Base-by-base conservation (phyloP, 2,329 filamentous ascomycete species). In the Penicillium freii region DNA sequence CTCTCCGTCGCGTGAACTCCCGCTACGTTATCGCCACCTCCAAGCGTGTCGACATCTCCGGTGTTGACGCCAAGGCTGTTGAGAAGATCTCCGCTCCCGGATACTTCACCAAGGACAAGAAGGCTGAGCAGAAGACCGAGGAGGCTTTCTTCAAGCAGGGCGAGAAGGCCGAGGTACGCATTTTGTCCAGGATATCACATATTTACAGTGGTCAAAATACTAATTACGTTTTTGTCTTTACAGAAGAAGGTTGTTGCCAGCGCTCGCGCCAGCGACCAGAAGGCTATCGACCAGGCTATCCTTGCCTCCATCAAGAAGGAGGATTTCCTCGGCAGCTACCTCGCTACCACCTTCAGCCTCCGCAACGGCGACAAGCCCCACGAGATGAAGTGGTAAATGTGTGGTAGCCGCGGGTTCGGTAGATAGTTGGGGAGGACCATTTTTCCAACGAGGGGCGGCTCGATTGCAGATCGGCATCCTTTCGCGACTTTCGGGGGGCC, bases 101-200 rank as follows among this genome's bases (percentile, higher is more conserved):
- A 81, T 99, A 99, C 90, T 99, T 99, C 85, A 89, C 90, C 76
- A 89, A 89, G 77, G 94, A 97, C 81, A 96, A 96, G 88, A 83
- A 80, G 72, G 78, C 84, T 74, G 87, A 92, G 82, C 91, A 96
- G 85, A 96, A 97, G 90, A 89, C 90, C 74, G 93, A 99, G 87
- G 93, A 97, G 79, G 91, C 92, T 79, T 99, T 99, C 88, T 97
- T 97, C 89, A 92, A 94, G 87, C 92, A 97, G 86, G 84, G 92
- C 80, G 92, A 97, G 88, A 96, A 96, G 88, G 84, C 91, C 78
- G 86, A 96, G 91, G 92, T 96, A 86, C 69, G 90, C 73, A 58
- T 59, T 10, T 36, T 36, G 34, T 45, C 31, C 49, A 34, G 2
- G 11, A 39, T 15, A 48, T 19, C 29, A 51, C 56, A 23, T 29